phyloP scores from a whole-genome alignment of 495 filamentous ascomycete species.

The Xylaria scruposa region DNA sequence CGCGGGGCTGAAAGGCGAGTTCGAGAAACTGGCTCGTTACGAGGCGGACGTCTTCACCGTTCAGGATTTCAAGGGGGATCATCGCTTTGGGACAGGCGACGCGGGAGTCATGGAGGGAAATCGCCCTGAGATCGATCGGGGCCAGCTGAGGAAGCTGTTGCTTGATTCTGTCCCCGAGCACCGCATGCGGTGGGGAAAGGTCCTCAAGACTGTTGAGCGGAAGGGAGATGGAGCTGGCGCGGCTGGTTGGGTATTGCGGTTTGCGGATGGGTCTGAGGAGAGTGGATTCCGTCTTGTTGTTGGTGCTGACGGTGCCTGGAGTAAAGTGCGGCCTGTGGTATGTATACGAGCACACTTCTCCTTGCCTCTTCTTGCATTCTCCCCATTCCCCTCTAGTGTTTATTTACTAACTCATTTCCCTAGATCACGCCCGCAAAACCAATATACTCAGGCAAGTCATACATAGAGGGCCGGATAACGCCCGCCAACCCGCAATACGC shows the following conservation, averaged over 20 bases:
- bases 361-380: neutral
- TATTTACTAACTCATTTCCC: neutral
- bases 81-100: neutral
- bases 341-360: neutral
- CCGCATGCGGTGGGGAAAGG: slow-evolving; percentile 40
- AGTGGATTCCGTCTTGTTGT: slow-evolving; percentile 42
- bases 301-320: slow-evolving; percentile 47
- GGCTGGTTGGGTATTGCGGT: slow-evolving; percentile 30
- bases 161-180: slow-evolving; percentile 46
- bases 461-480: slow-evolving; percentile 37
- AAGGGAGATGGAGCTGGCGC: slow-evolving; percentile 7
- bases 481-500: slow-evolving; percentile 35
- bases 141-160: slow-evolving; percentile 51
- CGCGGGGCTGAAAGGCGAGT: slow-evolving; percentile 54
- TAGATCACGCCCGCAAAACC: slow-evolving; percentile 41
- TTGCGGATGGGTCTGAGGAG: slow-evolving; percentile 36
- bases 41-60: slow-evolving; percentile 41
- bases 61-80: neutral
- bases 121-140: slow-evolving; percentile 50
- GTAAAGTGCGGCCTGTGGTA: slow-evolving; percentile 43
- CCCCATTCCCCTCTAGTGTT: neutral
- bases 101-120: neutral
- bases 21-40: slow-evolving; percentile 42
- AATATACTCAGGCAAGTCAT: slow-evolving; percentile 39
- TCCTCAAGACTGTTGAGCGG: slow-evolving; percentile 11